phyloP scores from a whole-genome alignment of 2,329 filamentous ascomycete genomes.

The Teratosphaeria destructans region DNA sequence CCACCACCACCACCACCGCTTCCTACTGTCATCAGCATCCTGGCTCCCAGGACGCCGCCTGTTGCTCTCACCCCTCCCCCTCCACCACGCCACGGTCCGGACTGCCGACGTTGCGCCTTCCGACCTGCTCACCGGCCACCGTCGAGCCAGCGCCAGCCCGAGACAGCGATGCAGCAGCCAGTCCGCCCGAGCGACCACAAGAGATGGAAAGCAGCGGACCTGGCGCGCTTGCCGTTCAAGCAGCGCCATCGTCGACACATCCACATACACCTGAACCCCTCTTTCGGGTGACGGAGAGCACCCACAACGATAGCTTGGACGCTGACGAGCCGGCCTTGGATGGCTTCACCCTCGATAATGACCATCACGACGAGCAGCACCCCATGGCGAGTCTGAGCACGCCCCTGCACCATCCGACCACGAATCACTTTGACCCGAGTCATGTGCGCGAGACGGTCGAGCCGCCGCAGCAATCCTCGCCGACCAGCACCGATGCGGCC shows the following conservation, averaged over 20 bases:
- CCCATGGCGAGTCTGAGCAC: neutral
- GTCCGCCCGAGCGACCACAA: constrained; percentile 10
- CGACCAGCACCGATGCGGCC: constrained; percentile 4
- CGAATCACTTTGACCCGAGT: constrained; percentile 7
- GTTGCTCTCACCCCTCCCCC: neutral
- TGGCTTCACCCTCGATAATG: neutral
- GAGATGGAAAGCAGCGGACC: constrained; percentile 17
- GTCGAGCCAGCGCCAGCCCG: neutral
- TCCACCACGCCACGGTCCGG: neutral
- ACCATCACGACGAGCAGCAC: neutral
- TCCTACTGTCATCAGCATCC: neutral
- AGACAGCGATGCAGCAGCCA: constrained; percentile 13
- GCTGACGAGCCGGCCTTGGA: neutral
- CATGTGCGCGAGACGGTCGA: constrained; percentile 6
- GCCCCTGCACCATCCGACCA: neutral
- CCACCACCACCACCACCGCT: neutral
- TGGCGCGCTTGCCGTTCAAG: constrained; percentile 12
- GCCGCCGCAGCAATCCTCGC: constrained; percentile 1
- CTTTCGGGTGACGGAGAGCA: constrained; percentile 2
- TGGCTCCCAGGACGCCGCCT: neutral
- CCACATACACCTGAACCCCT: constrained; percentile 2
- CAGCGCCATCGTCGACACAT: constrained; percentile 7
- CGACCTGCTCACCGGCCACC: neutral
- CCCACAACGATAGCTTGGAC: neutral
- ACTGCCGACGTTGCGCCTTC: neutral